Percentiles rank a stretch among this genome's conserved stretches.
Evolutionary conservation across 306 rosid species (phyloP).

Genomic region (Sphenostylis stenocarpa): DNA sequence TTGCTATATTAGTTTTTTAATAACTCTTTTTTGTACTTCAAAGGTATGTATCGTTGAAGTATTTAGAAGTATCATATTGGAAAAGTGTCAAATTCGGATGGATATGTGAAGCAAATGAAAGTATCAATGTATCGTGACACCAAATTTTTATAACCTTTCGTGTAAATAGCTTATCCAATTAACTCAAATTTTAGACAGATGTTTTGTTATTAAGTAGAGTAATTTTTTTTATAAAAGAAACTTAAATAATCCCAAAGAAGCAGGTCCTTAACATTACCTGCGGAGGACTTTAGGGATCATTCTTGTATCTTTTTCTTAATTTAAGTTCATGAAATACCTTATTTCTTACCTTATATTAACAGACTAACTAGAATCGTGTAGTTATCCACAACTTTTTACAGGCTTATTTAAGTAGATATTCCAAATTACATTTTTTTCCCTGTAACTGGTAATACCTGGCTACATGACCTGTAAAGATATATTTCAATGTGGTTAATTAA

Average conservation of each 20-base stretch:
- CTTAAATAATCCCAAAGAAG: neutral
- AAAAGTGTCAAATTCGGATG: neutral
- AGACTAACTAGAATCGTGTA: constrained; percentile 1
- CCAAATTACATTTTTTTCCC: constrained; percentile 6
- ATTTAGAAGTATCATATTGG: neutral
- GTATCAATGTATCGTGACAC: neutral
- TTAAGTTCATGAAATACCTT: neutral
- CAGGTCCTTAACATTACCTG: neutral
- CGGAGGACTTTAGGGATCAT: neutral
- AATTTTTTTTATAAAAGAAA: neutral
- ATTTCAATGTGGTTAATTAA: neutral
- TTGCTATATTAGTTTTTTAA: too few relatives aligned
- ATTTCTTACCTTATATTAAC: neutral
- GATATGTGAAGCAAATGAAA: neutral
- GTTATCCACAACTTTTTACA: neutral
- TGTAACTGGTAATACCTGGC: neutral
- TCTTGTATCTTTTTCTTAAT: neutral
- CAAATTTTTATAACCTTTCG: neutral
- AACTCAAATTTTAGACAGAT: neutral
- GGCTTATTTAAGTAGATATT: neutral
- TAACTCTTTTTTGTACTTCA: neutral
- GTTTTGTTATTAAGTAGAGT: neutral
- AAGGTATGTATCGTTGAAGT: neutral
- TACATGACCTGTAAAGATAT: constrained; percentile 11
- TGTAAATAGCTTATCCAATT: neutral